These are phyloP conservation scores for Fusarium subtropicale DNA, from an alignment of 2,329 filamentous ascomycete species.

Conservation along the genomic window DNA sequence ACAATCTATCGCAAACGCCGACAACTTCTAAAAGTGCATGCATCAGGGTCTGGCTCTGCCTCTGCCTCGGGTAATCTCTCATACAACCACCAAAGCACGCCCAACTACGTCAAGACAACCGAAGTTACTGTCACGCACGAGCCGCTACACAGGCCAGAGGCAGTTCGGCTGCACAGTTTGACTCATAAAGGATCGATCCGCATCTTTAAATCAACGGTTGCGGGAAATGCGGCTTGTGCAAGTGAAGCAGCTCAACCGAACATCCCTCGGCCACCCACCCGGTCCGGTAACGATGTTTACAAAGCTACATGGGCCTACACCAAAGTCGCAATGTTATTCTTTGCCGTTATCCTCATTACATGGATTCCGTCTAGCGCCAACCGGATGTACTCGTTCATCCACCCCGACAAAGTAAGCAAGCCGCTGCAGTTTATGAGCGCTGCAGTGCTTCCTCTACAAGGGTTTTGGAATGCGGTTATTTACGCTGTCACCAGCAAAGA, in stretches of 20 bases:
- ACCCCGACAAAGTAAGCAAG: not conserved
- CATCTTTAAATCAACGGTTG: not conserved
- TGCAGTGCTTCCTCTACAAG: not conserved
- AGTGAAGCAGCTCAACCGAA: not conserved
- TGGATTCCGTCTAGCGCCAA: constrained; percentile 13
- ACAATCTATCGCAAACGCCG: constrained; percentile 18
- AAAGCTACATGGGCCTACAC: constrained; percentile 12
- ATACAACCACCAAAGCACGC: not conserved
- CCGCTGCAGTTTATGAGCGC: constrained; percentile 17
- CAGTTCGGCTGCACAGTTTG: not conserved
- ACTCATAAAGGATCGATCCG: not conserved
- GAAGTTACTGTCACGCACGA: constrained; percentile 8
- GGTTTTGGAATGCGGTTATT: constrained; percentile 6
- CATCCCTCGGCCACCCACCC: not conserved
- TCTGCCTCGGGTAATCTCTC: not conserved
- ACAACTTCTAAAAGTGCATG: not conserved
- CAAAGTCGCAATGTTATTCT: constrained; percentile 11
- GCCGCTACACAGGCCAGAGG: not conserved
- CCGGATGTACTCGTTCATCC: constrained; percentile 7
- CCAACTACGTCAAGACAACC: constrained; percentile 9
- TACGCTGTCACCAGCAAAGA: constrained; percentile 4
- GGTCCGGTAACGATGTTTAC: not conserved
- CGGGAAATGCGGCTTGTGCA: not conserved
- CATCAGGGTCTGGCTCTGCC: not conserved
- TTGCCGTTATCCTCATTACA: not conserved